Evolutionary conservation across 129 eudicot genomes (phyloP).

Genomic region (Glebionis coronaria): DNA sequence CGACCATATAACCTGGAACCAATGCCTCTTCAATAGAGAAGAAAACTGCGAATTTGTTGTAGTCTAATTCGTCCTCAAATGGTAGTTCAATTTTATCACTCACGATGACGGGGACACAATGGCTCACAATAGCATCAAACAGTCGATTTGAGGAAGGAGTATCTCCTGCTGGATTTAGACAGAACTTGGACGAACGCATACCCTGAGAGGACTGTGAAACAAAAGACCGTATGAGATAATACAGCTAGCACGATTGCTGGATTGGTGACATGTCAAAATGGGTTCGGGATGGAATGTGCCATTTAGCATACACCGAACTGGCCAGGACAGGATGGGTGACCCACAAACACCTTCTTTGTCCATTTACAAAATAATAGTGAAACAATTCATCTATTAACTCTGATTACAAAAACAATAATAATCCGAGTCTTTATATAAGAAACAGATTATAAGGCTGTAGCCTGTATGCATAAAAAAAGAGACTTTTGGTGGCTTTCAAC

Average conservation of each 20-base stretch:
- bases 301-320: too few relatives aligned
- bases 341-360: too few relatives aligned
- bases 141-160: conserved; percentile 99
- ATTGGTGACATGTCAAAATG: background rate
- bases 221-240: background rate
- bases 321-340: too few relatives aligned
- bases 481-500: background rate
- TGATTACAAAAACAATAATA: too few relatives aligned
- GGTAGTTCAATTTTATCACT: conserved; percentile 92
- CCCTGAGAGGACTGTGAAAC: conserved; percentile 68
- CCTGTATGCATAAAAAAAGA: background rate
- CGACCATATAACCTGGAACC: conserved; percentile 62
- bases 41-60: conserved; percentile 66
- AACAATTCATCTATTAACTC: too few relatives aligned
- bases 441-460: too few relatives aligned
- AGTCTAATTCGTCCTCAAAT: conserved; percentile 82
- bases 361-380: too few relatives aligned
- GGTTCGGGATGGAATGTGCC: too few relatives aligned
- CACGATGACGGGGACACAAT: conserved; percentile 91
- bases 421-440: too few relatives aligned
- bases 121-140: conserved; percentile 95
- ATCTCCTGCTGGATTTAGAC: conserved; percentile 94
- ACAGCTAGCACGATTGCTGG: background rate
- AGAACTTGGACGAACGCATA: conserved; percentile 90
- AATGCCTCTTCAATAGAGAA: conserved; percentile 74